These are phyloP conservation scores for Leccinellum luteum DNA, from an alignment of 768 basidiomycete genomes.

Conservation along the genomic window DNA sequence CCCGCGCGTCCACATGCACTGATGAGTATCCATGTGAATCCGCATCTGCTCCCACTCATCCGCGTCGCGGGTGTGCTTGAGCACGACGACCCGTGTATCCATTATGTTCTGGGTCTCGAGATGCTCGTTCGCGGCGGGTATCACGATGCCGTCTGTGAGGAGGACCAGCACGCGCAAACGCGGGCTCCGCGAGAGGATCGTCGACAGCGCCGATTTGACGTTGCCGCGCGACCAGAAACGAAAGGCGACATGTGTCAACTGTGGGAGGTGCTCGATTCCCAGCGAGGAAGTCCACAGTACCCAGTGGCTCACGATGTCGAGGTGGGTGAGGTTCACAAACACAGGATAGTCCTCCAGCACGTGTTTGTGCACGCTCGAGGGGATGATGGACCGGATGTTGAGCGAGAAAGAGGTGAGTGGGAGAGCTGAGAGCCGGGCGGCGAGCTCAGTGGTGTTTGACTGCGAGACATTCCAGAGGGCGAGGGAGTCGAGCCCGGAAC, in stretches of 20 bases:
- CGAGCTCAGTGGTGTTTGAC: background rate
- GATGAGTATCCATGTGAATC: background rate
- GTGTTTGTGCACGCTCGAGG: background rate
- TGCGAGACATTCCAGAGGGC: too few relatives aligned
- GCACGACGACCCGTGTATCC: slow-evolving; percentile 15
- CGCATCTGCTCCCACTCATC: background rate
- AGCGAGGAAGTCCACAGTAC: slow-evolving; percentile 16
- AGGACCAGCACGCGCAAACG: slow-evolving; percentile 11
- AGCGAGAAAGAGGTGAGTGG: slow-evolving; percentile 18
- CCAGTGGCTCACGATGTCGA: slow-evolving; percentile 22
- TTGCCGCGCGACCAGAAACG: slow-evolving; percentile 16
- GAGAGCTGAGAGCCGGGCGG: slow-evolving; percentile 9
- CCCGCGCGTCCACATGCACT: background rate
- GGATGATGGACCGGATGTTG: slow-evolving; percentile 7
- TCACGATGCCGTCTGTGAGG: slow-evolving; percentile 5
- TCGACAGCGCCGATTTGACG: slow-evolving; percentile 1
- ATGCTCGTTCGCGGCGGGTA: slow-evolving; percentile 1
- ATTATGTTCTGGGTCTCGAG: slow-evolving; percentile 8
- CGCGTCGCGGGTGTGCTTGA: slow-evolving; percentile 8
- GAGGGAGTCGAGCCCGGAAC: too few relatives aligned
- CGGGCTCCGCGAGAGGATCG: slow-evolving; percentile 2
- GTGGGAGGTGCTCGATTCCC: slow-evolving; percentile 15
- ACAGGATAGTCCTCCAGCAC: slow-evolving; percentile 7
- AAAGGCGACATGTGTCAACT: slow-evolving; percentile 13
- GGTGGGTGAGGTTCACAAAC: slow-evolving; percentile 15